A percentile compares a stretch with the other conserved stretches of the same genome.
Conservation (phyloP, 805 yeast species). For the Debaryomyces castellii region DNA sequence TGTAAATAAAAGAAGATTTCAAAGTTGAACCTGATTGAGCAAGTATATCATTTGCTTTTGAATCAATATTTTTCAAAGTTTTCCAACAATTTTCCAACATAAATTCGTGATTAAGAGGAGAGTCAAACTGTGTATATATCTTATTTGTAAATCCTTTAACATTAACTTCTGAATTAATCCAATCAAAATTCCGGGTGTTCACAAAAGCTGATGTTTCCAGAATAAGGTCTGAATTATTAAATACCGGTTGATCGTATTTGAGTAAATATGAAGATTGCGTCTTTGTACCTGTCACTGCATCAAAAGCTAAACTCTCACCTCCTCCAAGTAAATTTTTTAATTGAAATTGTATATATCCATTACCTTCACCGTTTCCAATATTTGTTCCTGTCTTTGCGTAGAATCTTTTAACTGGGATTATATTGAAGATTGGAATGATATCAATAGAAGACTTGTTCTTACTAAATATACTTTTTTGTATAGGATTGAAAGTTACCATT, state of each 20-base stretch:
- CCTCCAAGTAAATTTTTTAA: constrained; percentile 58
- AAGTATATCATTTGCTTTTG: constrained; percentile 30
- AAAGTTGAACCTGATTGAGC: constrained; percentile 45
- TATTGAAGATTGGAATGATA: constrained; percentile 37
- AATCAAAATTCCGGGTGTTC: constrained; percentile 48
- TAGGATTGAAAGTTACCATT: constrained; percentile 28
- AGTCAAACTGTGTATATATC: constrained; percentile 34
- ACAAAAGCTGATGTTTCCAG: constrained; percentile 40
- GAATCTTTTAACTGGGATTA: constrained; percentile 63
- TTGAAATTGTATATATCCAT: constrained; percentile 80
- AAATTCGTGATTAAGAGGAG: constrained; percentile 47
- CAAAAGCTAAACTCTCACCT: constrained; percentile 50
- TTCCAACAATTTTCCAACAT: constrained; percentile 44
- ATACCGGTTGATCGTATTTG: constrained; percentile 47
- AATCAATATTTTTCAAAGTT: constrained; percentile 27
- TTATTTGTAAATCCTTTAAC: constrained; percentile 44
- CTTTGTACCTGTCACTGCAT: constrained; percentile 50
- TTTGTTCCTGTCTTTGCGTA: constrained; percentile 92
- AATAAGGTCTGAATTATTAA: constrained; percentile 38
- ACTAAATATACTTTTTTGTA: constrained; percentile 19
- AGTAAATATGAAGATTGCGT: constrained; percentile 50
- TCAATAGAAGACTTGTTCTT: constrained; percentile 20
- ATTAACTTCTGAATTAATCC: constrained; percentile 46
- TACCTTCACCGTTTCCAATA: constrained; percentile 96
- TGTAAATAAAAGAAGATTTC: constrained; percentile 44